These are phyloP conservation scores for Eragrostis curvula DNA, from an alignment of 176 grass and related monocot species.

Conservation along the genomic window DNA sequence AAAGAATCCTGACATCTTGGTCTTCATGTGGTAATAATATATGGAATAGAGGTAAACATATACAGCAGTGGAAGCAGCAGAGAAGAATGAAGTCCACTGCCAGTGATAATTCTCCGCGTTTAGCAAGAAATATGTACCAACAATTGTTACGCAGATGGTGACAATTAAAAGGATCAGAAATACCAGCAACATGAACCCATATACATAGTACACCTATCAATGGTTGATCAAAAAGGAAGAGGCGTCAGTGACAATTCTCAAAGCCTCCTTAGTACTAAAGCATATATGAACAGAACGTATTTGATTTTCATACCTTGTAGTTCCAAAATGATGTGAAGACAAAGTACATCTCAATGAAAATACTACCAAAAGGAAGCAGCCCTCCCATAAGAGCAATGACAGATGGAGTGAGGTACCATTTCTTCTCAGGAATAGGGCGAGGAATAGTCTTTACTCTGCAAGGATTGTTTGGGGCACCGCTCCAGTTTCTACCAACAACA, in stretches of 20 bases:
- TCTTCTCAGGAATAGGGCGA: conserved; percentile 90
- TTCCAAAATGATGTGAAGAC: conserved; percentile 99
- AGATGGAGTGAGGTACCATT: conserved; percentile 92
- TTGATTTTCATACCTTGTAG: conserved; percentile 75
- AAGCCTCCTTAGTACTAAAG: conserved; percentile 1
- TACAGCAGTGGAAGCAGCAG: conserved; percentile 89
- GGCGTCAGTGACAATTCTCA: conserved; percentile 23
- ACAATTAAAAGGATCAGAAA: conserved; percentile 94
- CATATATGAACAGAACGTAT: conserved; percentile 9
- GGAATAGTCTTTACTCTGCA: conserved; percentile 96
- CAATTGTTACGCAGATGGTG: conserved; percentile 92
- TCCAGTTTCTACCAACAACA: conserved; percentile 93
- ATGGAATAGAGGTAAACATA: conserved; percentile 96
- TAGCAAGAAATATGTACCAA: conserved; percentile 95
- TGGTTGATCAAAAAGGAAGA: conserved; percentile 24
- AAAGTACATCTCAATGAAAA: conserved; percentile 99
- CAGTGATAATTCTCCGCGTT: conserved; percentile 98
- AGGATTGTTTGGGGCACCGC: conserved; percentile 85
- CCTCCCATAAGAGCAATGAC: conserved; percentile 92
- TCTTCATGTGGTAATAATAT: conserved; percentile 96
- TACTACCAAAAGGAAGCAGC: conserved; percentile 91
- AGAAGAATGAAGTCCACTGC: conserved; percentile 99
- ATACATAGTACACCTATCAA: conserved; percentile 96
- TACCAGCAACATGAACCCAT: conserved; percentile 96
- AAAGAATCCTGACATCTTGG: conserved; percentile 98